A percentile compares a stretch with the other conserved stretches of the same genome.
phyloP scores from a whole-genome alignment of 257 asterid genomes.

The Ocimum tenuiflorum region DNA sequence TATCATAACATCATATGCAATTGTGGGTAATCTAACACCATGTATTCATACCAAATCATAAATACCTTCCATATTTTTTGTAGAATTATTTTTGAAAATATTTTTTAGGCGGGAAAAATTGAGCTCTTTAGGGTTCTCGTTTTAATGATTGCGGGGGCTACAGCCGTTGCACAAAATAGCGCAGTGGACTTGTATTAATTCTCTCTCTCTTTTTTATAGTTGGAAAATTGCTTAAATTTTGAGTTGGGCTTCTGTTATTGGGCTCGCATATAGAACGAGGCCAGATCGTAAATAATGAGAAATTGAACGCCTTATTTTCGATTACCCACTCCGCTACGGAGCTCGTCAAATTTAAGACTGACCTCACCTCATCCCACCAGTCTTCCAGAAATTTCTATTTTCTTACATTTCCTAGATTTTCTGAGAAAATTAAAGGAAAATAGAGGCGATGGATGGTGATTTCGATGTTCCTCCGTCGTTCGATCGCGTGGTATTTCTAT shows the following conservation, averaged over 20 bases:
- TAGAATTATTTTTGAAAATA: too few species aligned
- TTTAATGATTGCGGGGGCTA: too few species aligned
- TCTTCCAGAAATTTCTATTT: neutral
- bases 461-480: conserved; percentile 38
- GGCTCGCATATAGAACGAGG: neutral
- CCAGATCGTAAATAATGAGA: neutral
- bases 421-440: neutral
- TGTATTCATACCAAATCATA: too few species aligned
- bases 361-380: neutral
- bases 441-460: conserved; percentile 35
- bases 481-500: conserved; percentile 42
- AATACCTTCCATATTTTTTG: too few species aligned
- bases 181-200: too few species aligned
- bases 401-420: neutral
- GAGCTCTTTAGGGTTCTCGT: too few species aligned
- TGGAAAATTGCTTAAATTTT: neutral
- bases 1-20: too few species aligned
- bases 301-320: conserved; percentile 9
- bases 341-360: conserved; percentile 15
- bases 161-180: too few species aligned
- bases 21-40: too few species aligned
- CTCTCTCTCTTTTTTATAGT: too few species aligned
- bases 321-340: neutral
- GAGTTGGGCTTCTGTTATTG: neutral
- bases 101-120: too few species aligned